Evolutionary conservation across 805 yeast genomes (phyloP), one percentile per base, ranked within the genome.

Genomic region (Metschnikowia shivogae): DNA sequence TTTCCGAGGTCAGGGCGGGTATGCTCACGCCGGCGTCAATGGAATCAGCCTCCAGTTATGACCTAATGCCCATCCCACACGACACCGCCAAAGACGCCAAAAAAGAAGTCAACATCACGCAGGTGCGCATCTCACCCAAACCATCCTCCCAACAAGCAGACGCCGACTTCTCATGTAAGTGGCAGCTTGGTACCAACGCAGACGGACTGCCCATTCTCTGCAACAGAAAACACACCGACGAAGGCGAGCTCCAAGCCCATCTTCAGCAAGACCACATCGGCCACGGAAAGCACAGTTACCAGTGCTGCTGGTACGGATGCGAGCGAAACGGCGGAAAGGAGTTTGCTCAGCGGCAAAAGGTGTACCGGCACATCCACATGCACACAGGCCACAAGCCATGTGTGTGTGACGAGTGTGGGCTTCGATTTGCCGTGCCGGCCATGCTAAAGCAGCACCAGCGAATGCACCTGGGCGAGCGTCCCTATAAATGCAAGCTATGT

Each of bases 381-480:
- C 99, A 93, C 62, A 88, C 98, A 0, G 81, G 84, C 47, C 81
- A 84, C 61, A 82, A 84, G 60, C 97, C 97, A 0, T 85, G 76
- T 61, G 70, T 72, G 47, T 93, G 99, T 65, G 57, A 67, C 0
- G 60, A 74, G 0, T 93, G 99, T 62, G 74, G 79, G 2, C 80
- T 82, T 45, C 61, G 72, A 10, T 89, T 92, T 63, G 86, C 95
- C 5, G 87, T 86, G 35, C 87, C 85, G 40, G 70, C 84, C 28
- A 84, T 85, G 75, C 70, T 93, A 36, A 74, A 76, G 35, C 96
- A 89, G 64, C 99, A 93, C 64, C 63, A 76, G 69, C 71, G 97
- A 42, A 81, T 79, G 3, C 98, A 92, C 62, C 81, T 92, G 1
- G 97, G 97, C 2, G 97, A 89, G 56, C 86, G 82, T 58, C 98